Conservation (phyloP, 148 eudicot species). For the Persicaria tinctoria region DNA sequence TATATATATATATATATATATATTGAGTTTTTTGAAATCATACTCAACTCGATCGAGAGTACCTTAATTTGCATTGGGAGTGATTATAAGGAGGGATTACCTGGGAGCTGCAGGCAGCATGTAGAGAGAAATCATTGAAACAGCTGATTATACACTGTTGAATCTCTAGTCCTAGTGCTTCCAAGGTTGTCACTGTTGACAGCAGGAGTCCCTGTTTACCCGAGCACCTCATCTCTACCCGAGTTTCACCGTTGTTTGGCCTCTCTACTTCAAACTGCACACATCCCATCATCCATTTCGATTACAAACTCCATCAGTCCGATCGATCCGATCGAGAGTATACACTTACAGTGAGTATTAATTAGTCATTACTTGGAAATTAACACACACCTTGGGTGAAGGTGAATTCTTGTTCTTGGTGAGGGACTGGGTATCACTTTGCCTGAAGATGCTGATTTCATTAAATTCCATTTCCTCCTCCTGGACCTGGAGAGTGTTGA, state of each 20-base stretch:
- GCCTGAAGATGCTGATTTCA: conserved; percentile 44
- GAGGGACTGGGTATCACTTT: conserved; percentile 25
- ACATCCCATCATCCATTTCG: background rate
- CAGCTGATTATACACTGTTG: conserved; percentile 76
- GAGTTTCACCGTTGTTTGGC: conserved; percentile 38
- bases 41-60: too few relatives aligned
- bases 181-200: conserved; percentile 54
- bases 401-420: conserved; percentile 19
- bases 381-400: conserved; percentile 50
- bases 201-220: conserved; percentile 51
- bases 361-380: background rate
- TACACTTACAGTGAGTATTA: background rate
- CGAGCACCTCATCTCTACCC: conserved; percentile 52
- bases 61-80: too few relatives aligned
- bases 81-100: conserved; percentile 18
- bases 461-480: conserved; percentile 37
- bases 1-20: too few relatives aligned
- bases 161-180: conserved; percentile 61
- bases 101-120: conserved; percentile 59
- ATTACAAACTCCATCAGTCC: too few relatives aligned
- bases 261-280: conserved; percentile 66
- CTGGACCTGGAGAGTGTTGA: conserved; percentile 29
- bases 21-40: too few relatives aligned
- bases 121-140: conserved; percentile 60
- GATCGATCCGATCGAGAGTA: background rate